phyloP scores from a whole-genome alignment of 1,284 basidiomycete genomes.

The Leucoagaricus sp. region DNA sequence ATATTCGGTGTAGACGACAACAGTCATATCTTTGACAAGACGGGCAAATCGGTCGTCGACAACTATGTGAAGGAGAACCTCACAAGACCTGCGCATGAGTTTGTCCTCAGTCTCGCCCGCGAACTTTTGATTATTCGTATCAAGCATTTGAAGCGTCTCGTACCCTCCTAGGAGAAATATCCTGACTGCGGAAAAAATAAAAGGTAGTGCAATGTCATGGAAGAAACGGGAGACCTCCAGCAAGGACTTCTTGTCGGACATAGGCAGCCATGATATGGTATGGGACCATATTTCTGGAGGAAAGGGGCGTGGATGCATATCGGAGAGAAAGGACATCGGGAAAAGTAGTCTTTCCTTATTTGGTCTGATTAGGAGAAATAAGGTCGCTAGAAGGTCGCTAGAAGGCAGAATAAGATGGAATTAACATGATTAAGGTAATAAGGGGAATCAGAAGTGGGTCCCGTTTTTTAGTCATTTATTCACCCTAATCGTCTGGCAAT shows the following conservation, averaged over 20 bases:
- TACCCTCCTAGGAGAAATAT: conserved; percentile 30
- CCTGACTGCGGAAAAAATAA: conserved; percentile 31
- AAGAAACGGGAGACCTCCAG: conserved; percentile 23
- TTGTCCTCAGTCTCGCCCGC: conserved; percentile 26
- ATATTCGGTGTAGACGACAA: conserved; percentile 29
- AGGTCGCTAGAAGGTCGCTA: too few species aligned
- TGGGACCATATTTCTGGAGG: conserved; percentile 26
- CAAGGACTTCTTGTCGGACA: conserved; percentile 16
- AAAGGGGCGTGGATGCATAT: conserved; percentile 10
- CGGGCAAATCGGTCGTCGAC: conserved; percentile 32
- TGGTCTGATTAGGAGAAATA: too few species aligned
- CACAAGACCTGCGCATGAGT: conserved; percentile 36
- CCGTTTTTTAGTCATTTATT: too few species aligned
- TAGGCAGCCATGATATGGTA: conserved; percentile 20
- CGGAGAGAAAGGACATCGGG: not conserved
- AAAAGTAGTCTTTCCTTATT: too few species aligned
- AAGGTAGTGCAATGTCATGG: conserved; percentile 23
- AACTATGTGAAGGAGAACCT: conserved; percentile 34
- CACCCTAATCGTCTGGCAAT: too few species aligned
- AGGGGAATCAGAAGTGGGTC: too few species aligned
- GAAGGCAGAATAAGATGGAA: too few species aligned
- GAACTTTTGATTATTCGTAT: conserved; percentile 26
- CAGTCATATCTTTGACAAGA: conserved; percentile 32
- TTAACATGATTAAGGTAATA: too few species aligned
- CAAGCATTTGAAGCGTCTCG: conserved; percentile 24